Percentiles rank a stretch among this genome's conserved stretches.
These are phyloP conservation scores for Coniella vitis DNA, from an alignment of 2,329 filamentous ascomycete species.

Conservation along the genomic window DNA sequence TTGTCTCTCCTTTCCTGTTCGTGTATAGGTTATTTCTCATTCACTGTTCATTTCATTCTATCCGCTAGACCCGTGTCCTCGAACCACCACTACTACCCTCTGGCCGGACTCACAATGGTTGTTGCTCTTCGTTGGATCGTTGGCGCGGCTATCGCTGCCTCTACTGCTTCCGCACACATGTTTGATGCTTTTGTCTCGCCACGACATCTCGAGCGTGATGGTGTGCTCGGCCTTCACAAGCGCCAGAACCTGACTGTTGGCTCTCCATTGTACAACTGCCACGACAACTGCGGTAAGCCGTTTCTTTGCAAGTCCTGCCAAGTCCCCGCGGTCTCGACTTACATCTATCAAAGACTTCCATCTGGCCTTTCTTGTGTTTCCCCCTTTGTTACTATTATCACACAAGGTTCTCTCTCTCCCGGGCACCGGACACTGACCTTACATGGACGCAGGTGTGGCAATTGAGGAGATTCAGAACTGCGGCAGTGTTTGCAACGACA, in stretches of 20 bases:
- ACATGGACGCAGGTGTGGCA: slow-evolving; percentile 23
- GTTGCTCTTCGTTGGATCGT: slow-evolving; percentile 4
- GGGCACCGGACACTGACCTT: too few relatives aligned
- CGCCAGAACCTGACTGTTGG: slow-evolving; percentile 29
- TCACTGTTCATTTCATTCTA: too few relatives aligned
- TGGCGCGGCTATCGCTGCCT: slow-evolving; percentile 4
- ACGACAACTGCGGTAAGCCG: slow-evolving; percentile 36
- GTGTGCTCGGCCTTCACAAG: slow-evolving; percentile 10
- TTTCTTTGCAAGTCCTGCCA: too few relatives aligned
- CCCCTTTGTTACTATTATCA: too few relatives aligned
- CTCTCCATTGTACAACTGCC: slow-evolving; percentile 34
- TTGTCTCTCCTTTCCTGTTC: too few relatives aligned
- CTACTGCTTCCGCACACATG: not conserved
- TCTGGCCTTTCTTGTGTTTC: not conserved
- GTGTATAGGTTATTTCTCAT: too few relatives aligned
- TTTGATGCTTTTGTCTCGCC: not conserved
- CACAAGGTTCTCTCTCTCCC: too few relatives aligned
- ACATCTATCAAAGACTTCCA: too few relatives aligned
- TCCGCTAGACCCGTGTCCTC: not conserved
- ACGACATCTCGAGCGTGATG: not conserved
- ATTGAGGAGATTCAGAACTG: slow-evolving; percentile 26
- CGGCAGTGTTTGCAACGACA: slow-evolving; percentile 28
- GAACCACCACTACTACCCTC: not conserved
- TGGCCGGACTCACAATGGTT: not conserved
- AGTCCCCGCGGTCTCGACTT: not conserved